Evolutionary conservation across 345 rosid species (phyloP).

Genomic region (Durio zibethinus): DNA sequence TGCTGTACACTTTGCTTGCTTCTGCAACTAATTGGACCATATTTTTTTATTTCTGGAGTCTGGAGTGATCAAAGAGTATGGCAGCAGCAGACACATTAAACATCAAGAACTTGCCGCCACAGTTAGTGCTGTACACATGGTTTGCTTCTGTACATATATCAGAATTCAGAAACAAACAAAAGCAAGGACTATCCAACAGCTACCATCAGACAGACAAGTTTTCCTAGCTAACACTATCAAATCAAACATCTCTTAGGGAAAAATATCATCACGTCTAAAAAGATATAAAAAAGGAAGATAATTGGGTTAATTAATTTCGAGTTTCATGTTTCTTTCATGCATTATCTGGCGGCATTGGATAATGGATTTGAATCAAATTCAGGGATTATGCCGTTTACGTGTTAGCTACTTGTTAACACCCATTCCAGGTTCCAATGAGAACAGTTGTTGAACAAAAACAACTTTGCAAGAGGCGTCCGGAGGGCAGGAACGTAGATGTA

Average conservation of each 20-base stretch:
- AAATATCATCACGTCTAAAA: not conserved
- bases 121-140: constrained; percentile 16
- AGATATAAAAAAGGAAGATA: not conserved
- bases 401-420: not conserved
- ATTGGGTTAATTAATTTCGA: not conserved
- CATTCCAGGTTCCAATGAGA: not conserved
- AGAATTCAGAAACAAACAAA: not conserved
- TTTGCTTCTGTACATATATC: not conserved
- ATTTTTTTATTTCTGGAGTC: not conserved
- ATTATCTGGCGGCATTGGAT: not conserved
- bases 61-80: not conserved
- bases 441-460: not conserved
- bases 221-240: not conserved
- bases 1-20: constrained; percentile 30
- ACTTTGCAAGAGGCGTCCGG: not conserved
- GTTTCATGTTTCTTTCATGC: not conserved
- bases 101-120: not conserved
- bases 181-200: not conserved
- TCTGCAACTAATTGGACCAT: not conserved
- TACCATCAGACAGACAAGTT: not conserved
- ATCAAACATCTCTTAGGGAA: not conserved
- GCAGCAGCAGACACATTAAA: not conserved
- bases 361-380: constrained; percentile 12
- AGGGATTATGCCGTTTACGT: not conserved
- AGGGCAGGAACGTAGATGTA: not conserved